Percentiles rank a stretch among this genome's conserved stretches.
These are phyloP conservation scores for Cladobotryum protrusum DNA, from an alignment of 2,329 filamentous ascomycete species.

Conservation along the genomic window DNA sequence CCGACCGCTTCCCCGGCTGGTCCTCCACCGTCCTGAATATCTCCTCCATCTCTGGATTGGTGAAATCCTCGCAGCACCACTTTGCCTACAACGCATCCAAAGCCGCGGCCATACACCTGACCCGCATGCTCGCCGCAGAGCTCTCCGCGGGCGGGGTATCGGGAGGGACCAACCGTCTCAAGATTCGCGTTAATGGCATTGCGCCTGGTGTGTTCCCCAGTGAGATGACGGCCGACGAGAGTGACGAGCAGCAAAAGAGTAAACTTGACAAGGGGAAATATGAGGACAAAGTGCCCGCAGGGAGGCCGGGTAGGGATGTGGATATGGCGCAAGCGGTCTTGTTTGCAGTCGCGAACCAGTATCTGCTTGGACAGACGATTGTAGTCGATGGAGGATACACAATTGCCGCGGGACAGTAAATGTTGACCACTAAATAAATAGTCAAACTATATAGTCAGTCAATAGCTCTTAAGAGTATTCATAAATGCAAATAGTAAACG, in stretches of 20 bases:
- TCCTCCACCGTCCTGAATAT: conserved; percentile 61
- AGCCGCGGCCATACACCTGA: conserved; percentile 58
- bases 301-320: conserved; percentile 61
- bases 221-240: conserved; percentile 59
- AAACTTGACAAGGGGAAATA: conserved; percentile 52
- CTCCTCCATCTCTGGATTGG: conserved; percentile 58
- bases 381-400: conserved; percentile 41
- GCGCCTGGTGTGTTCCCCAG: conserved; percentile 66
- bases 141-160: conserved; percentile 37
- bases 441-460: too few species aligned
- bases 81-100: conserved; percentile 61
- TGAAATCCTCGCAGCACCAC: conserved; percentile 58
- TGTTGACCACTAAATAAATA: background rate
- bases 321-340: conserved; percentile 65
- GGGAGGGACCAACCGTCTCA: conserved; percentile 32
- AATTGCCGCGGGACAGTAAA: conserved; percentile 30
- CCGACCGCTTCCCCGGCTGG: conserved; percentile 37
- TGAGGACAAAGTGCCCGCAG: conserved; percentile 51
- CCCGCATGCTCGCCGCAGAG: conserved; percentile 57
- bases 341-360: conserved; percentile 41
- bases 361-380: conserved; percentile 37
- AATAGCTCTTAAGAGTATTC: too few species aligned
- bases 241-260: conserved; percentile 49
- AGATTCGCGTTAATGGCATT: conserved; percentile 64
- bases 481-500: background rate